Base-by-base conservation (phyloP, 768 basidiomycete species). In the Glaciozyma antarctica region DNA sequence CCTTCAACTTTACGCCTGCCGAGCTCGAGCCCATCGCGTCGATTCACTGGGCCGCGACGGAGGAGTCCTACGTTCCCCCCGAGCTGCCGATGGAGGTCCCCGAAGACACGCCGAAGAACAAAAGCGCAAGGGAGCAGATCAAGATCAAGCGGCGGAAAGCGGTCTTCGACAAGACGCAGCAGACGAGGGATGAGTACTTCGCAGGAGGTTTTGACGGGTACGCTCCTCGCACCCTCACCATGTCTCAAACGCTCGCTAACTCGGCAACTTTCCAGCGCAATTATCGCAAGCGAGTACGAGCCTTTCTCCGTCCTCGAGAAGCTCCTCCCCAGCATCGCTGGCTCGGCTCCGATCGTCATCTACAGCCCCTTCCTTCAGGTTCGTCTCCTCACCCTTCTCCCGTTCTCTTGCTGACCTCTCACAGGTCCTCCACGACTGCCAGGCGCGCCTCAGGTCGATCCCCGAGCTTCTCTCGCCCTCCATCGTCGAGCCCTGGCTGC, bases 1-100 rank as follows among this genome's bases (percentile, higher is more conserved):
- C 86, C 64, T 90, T 98, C 89, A 98, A 98, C 77, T 90, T 92
- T 73, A 78, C 82, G 19, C 78, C 82, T 47, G 73, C 81, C n/a
- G 78, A 81, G 22, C 76, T 81, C 7, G 80, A 85, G 16, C 77
- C 77, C 54, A 44, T 90, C 63, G 79, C 81, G 3, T 84, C 85
- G 0, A 77, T 98, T 24, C 95, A 95, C 75, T 99, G 94, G 94
- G 88, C 88, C 28, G 87, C 88, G 16, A 85, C 86, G 21, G 85
- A 90, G 63, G 84, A 86, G 73, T 83, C 85, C 24, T 88, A 92
- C 70, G 80, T 77, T 17, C 85, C 88, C 15, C 77, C 88, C 86
- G 75, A 68, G 17, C 44, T 71, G 12, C 71, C 69, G 5, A 48
- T 68, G 22, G 73, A 73, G 44, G 9, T 49, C 1, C 26, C 30